Evolutionary conservation across 169 alveolate species (phyloP).

Genomic region (Plasmodium chabaudi): DNA sequence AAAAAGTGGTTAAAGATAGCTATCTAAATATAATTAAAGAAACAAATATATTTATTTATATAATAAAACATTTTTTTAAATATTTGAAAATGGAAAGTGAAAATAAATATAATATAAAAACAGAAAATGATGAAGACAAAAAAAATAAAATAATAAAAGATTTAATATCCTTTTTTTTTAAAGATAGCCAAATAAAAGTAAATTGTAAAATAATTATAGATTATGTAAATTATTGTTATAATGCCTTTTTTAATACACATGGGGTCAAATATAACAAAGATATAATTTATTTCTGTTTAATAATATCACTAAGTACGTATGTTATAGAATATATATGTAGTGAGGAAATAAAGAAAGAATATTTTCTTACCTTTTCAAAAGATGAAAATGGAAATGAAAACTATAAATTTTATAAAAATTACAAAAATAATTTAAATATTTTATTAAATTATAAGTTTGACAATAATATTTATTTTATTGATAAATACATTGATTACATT

Average conservation of each 20-base stretch:
- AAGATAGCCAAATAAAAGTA: conserved; percentile 9
- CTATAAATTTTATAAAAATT: not conserved
- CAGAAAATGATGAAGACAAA: not conserved
- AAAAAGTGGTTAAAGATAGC: not conserved
- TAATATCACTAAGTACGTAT: conserved; percentile 33
- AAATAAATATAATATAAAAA: not conserved
- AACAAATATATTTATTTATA: conserved; percentile 29
- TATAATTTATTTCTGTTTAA: conserved; percentile 30
- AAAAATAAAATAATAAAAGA: not conserved
- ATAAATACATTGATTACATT: conserved; percentile 31
- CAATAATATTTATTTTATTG: conserved; percentile 47
- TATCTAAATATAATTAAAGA: conserved; percentile 32
- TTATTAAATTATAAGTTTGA: conserved; percentile 50
- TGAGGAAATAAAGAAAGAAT: conserved; percentile 20
- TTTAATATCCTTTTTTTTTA: conserved; percentile 50
- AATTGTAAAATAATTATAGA: conserved; percentile 41
- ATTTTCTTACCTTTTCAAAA: not conserved
- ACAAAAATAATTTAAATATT: conserved; percentile 20
- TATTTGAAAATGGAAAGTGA: not conserved
- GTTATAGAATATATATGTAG: conserved; percentile 34
- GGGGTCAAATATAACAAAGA: conserved; percentile 24
- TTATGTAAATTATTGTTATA: conserved; percentile 47
- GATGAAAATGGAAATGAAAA: not conserved
- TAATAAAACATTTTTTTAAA: conserved; percentile 37
- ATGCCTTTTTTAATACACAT: conserved; percentile 14